These are phyloP conservation scores for Tylopilus rubrobrunneus DNA, from an alignment of 768 basidiomycete species.

Conservation along the genomic window DNA sequence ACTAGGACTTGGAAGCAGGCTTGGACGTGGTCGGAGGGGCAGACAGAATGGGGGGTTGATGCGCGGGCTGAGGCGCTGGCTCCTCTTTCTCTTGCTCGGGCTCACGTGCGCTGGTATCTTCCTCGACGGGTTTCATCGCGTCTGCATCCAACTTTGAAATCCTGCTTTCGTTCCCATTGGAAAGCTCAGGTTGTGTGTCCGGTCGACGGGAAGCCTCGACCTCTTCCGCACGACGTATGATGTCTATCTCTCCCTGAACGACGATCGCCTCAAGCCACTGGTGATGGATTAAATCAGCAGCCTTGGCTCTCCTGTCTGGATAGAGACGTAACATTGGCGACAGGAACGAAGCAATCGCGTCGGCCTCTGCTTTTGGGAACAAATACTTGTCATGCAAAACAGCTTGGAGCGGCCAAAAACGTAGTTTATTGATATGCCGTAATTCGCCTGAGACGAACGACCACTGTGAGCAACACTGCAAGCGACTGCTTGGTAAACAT, in stretches of 20 bases:
- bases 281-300: constrained; percentile 81
- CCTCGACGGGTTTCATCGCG: constrained; percentile 78
- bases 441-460: constrained; percentile 57
- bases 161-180: constrained; percentile 6
- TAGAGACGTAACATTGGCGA: constrained; percentile 87
- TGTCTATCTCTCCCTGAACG: constrained; percentile 88
- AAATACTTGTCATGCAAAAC: constrained; percentile 95
- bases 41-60: constrained; percentile 32
- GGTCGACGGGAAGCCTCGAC: constrained; percentile 36
- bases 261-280: constrained; percentile 81
- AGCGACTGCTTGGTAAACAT: background rate
- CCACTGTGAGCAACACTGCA: constrained; percentile 7
- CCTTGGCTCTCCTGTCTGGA: constrained; percentile 85
- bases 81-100: constrained; percentile 3
- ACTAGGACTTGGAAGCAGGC: constrained; percentile 5
- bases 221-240: constrained; percentile 62
- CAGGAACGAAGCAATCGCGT: constrained; percentile 75
- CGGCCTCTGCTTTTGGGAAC: constrained; percentile 79
- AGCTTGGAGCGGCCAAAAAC: constrained; percentile 82
- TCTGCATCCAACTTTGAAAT: constrained; percentile 36
- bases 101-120: constrained; percentile 20
- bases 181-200: constrained; percentile 9
- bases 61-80: constrained; percentile 4
- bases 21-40: constrained; percentile 29
- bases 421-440: constrained; percentile 89